Base-by-base conservation (phyloP, 208 protist species). In the Herpetomonas tarakana region DNA sequence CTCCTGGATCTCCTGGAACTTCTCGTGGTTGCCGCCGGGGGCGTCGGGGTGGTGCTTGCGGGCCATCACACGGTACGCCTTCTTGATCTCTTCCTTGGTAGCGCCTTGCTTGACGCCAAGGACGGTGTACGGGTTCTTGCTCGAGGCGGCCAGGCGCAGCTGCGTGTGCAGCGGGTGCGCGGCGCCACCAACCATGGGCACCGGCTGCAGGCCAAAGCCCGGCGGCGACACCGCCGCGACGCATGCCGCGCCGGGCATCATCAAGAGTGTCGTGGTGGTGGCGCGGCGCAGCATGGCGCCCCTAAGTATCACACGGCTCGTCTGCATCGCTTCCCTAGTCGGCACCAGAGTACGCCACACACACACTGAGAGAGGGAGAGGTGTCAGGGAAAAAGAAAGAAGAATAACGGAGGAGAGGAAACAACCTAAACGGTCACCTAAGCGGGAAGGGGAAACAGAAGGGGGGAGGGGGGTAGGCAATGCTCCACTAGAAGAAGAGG, bases 21-120 rank as follows among this genome's bases (percentile, higher is more conserved):
- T 83, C 41, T 93, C 86, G 58, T 93, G 80, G 52, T 68, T 91
- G 49, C 87, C 86, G 29, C 88, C 92, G 0, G 88, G 87, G 19
- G 88, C 89, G 57, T 97, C 92, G 11, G 92, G 92, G 71, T 97
- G 92, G 60, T 94, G 82, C 65, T 93, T 92, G 47, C 85, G 83
- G 14, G 89, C 92, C 39, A 94, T 62, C 1, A 91, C 80, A 22
- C 88, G 86, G 63, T 96, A 96, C 0, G 88, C 87, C 81, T 95
- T 96, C 68, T 96, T 95, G 53, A 97, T 93, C 27, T 83, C 83
- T 22, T 81, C 58, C 78, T 92, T 94, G 27, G 72, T 68, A 0
- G 92, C 86, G 2, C 80, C 79, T 30, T 82, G 70, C 62, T 94
- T 93, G 59, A 97, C 75, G 60, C 86, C 86, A 21, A 97, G 86